Conservation (phyloP, 78 protist genomes). For the Dictyostelium purpureum region DNA sequence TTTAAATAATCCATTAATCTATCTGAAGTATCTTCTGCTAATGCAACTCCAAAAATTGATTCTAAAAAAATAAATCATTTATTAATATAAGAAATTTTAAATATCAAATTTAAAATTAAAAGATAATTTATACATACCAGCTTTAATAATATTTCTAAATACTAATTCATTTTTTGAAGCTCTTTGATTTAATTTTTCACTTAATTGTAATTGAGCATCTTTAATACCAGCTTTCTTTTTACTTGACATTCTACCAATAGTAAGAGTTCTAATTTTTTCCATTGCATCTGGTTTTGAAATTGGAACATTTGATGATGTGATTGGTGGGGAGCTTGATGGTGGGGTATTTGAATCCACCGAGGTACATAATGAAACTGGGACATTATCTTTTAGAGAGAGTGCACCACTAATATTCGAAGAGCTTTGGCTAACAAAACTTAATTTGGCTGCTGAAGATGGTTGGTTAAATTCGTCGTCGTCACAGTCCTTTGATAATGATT, state of each 20-base stretch:
- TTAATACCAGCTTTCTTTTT: constrained; percentile 1
- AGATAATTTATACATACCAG: no score
- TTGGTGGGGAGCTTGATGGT: background rate
- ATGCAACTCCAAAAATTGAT: constrained; percentile 40
- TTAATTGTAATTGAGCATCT: constrained; percentile 4
- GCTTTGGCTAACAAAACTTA: background rate
- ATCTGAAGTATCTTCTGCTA: constrained; percentile 44
- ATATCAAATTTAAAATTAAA: background rate
- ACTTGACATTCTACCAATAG: constrained; percentile 65
- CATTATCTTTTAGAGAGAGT: background rate
- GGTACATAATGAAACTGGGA: background rate
- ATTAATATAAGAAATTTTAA: background rate
- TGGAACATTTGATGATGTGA: background rate
- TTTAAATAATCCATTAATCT: constrained; percentile 18
- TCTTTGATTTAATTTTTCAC: constrained; percentile 44
- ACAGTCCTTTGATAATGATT: constrained; percentile 21
- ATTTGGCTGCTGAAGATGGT: background rate
- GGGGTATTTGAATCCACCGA: background rate
- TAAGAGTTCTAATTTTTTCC: constrained; percentile 28
- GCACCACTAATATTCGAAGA: background rate
- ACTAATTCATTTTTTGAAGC: constrained; percentile 56
- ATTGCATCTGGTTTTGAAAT: constrained; percentile 11
- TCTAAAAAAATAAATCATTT: no score
- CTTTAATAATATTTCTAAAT: constrained; percentile 36
- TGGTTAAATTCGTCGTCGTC: constrained; percentile 10